Evolutionary conservation across 2,329 filamentous ascomycete species (phyloP).

Genomic region (Aspergillus japonicus): DNA sequence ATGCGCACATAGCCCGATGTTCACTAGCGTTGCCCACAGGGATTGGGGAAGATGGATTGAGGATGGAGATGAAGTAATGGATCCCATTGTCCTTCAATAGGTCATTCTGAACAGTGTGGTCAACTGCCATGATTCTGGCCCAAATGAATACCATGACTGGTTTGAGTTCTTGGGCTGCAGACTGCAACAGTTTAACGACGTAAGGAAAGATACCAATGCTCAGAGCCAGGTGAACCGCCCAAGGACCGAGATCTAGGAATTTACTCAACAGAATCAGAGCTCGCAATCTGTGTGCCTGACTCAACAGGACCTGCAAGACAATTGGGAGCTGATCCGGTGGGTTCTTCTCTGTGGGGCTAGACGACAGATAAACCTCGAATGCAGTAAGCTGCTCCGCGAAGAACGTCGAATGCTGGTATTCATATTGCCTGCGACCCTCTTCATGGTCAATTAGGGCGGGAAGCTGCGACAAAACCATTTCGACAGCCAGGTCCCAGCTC

Average conservation of each 20-base stretch:
- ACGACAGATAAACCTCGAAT: slow-evolving; percentile 90
- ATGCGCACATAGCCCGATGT: slow-evolving; percentile 98
- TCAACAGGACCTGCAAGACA: slow-evolving; percentile 90
- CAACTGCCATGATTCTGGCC: slow-evolving; percentile 92
- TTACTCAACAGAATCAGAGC: slow-evolving; percentile 88
- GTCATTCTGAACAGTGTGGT: slow-evolving; percentile 89
- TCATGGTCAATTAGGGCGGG: slow-evolving; percentile 76
- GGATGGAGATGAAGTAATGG: slow-evolving; percentile 90
- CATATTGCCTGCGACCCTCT: slow-evolving; percentile 73
- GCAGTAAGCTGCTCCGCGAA: slow-evolving; percentile 96
- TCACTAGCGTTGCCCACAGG: slow-evolving; percentile 86
- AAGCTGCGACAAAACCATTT: slow-evolving; percentile 88
- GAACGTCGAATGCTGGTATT: slow-evolving; percentile 92
- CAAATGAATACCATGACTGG: slow-evolving; percentile 99
- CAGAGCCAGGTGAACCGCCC: slow-evolving; percentile 96
- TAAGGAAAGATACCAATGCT: slow-evolving; percentile 99
- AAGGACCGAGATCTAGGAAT: slow-evolving; percentile 92
- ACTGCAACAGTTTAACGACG: slow-evolving; percentile 94
- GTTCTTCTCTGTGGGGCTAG: slow-evolving; percentile 78
- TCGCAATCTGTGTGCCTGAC: slow-evolving; percentile 88
- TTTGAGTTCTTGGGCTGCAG: slow-evolving; percentile 89
- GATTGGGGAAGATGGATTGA: slow-evolving; percentile 79
- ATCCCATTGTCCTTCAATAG: slow-evolving; percentile 96
- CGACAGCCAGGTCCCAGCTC: slow-evolving; percentile 95
- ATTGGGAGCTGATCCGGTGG: slow-evolving; percentile 94